Conservation (phyloP, 2,329 filamentous ascomycete species). For the Xylaria sp. region DNA sequence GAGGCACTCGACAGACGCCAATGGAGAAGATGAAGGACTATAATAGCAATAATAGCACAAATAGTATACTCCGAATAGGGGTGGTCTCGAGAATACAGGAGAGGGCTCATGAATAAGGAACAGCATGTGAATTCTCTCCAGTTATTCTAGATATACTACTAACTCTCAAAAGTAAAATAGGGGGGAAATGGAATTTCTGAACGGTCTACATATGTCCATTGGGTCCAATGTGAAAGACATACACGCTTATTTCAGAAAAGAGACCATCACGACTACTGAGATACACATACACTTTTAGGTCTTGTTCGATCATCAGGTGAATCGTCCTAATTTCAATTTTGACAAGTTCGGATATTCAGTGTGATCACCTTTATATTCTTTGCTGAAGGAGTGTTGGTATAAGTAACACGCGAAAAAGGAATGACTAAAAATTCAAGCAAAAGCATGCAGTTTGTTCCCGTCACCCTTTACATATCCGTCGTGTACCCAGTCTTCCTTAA, state of each 20-base stretch:
- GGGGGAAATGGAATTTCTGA: background rate
- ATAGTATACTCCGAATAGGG: background rate
- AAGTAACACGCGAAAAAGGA: constrained; percentile 12
- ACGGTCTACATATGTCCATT: background rate
- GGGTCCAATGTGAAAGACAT: background rate
- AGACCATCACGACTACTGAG: background rate
- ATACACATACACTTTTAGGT: background rate
- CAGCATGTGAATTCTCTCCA: background rate
- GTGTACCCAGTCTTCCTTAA: background rate
- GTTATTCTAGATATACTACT: background rate
- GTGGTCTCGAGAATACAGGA: background rate
- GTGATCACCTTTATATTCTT: background rate
- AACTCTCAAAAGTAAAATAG: background rate
- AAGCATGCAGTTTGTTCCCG: background rate
- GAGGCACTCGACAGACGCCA: background rate
- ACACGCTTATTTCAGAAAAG: background rate
- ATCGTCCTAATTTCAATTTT: no score
- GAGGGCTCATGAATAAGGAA: no score
- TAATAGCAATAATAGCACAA: background rate
- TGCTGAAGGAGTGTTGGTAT: constrained; percentile 16
- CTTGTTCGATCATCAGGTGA: no score
- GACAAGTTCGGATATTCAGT: no score
- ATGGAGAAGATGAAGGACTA: background rate
- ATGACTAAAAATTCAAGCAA: constrained; percentile 2
- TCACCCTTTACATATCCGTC: background rate